Evolutionary conservation across 352 stramenopile genomes (phyloP).

Genomic region (Pythium periplocum): DNA sequence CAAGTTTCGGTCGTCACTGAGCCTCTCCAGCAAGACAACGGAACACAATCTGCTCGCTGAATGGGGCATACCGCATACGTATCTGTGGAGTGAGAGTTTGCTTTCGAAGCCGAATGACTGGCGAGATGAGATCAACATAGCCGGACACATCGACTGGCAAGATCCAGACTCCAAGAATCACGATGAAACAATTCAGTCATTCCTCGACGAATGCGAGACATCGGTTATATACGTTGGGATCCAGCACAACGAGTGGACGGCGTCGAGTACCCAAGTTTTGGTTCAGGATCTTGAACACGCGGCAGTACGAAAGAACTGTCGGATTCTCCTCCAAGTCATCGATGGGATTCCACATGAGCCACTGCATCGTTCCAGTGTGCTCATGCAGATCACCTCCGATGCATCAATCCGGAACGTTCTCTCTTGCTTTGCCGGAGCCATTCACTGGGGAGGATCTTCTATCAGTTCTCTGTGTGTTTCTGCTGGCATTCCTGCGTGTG

Average conservation of each 20-base stretch:
- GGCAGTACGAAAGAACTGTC: constrained; percentile 26
- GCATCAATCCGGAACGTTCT: constrained; percentile 37
- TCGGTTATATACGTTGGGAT: constrained; percentile 50
- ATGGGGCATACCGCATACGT: constrained; percentile 66
- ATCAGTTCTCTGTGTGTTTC: constrained; percentile 48
- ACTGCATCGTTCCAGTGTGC: constrained; percentile 25
- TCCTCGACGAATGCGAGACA: constrained; percentile 20
- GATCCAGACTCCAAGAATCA: constrained; percentile 5
- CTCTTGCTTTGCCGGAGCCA: constrained; percentile 23
- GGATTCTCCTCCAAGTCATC: constrained; percentile 55
- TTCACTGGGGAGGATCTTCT: constrained; percentile 57
- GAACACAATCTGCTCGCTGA: constrained; percentile 33
- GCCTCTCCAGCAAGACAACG: constrained; percentile 35
- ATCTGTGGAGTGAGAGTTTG: constrained; percentile 59
- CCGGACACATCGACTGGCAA: constrained; percentile 38
- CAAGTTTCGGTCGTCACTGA: constrained; percentile 47
- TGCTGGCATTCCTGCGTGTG: constrained; percentile 41
- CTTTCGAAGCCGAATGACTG: constrained; percentile 62
- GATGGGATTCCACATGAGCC: constrained; percentile 24
- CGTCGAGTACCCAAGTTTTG: constrained; percentile 27
- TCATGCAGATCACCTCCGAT: constrained; percentile 45
- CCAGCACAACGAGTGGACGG: constrained; percentile 37
- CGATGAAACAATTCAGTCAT: constrained; percentile 13
- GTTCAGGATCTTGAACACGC: constrained; percentile 37
- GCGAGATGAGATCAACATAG: constrained; percentile 45